Evolutionary conservation across 108 stramenopile species (phyloP).

Genomic region (Skeletonema costatum): DNA sequence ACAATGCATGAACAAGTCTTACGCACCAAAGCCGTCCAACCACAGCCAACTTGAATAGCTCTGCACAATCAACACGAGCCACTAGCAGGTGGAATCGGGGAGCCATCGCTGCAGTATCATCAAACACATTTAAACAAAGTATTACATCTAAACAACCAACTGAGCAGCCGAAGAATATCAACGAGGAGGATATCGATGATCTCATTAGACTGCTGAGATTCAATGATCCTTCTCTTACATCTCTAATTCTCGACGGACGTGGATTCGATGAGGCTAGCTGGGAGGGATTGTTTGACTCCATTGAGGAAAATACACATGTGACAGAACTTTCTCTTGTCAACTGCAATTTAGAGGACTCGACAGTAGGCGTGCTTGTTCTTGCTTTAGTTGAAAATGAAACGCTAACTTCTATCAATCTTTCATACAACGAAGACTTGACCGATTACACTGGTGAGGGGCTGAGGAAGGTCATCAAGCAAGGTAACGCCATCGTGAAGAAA

Average conservation of each 20-base stretch:
- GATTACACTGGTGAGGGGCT: background rate
- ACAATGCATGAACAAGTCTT: background rate
- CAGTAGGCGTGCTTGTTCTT: background rate
- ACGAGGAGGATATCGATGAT: background rate
- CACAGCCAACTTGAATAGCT: background rate
- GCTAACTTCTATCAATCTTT: constrained; percentile 10
- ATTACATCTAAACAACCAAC: background rate
- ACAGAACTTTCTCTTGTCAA: constrained; percentile 10
- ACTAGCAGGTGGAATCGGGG: background rate
- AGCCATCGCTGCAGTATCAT: background rate
- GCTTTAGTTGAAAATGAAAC: constrained; percentile 23
- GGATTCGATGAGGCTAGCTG: background rate
- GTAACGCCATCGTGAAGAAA: constrained; percentile 11
- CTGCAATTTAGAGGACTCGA: constrained; percentile 2
- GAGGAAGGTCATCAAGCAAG: constrained; percentile 7
- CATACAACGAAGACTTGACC: constrained; percentile 2
- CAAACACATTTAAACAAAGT: background rate
- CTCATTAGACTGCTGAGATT: constrained; percentile 3
- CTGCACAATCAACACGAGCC: background rate
- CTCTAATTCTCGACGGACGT: constrained; percentile 16
- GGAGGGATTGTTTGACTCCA: constrained; percentile 10
- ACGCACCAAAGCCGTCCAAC: background rate
- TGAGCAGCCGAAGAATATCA: background rate
- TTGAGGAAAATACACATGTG: constrained; percentile 9
- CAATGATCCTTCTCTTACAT: constrained; percentile 15